Evolutionary conservation across 371 early-diverging fungal genomes (phyloP).

Genomic region (Mucor racemosus): DNA sequence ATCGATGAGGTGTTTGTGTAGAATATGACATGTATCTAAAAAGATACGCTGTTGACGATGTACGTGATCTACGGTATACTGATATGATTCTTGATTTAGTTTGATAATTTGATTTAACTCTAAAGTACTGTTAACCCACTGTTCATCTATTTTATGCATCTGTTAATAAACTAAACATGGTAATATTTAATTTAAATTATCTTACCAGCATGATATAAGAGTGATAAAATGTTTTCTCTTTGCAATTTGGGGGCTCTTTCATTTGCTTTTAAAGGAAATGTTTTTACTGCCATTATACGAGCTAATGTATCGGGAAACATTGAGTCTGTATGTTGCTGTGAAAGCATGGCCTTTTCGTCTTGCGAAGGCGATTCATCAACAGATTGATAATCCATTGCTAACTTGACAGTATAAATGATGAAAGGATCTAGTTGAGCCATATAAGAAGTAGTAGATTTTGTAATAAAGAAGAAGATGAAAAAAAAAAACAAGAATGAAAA

Average conservation of each 20-base stretch:
- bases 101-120: conserved; percentile 10
- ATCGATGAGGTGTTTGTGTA: conserved; percentile 21
- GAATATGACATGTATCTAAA: conserved; percentile 29
- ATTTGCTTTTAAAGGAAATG: conserved; percentile 8
- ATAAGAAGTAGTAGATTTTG: neutral
- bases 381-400: conserved; percentile 21
- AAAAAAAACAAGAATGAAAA: neutral
- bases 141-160: conserved; percentile 25
- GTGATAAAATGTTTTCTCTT: conserved; percentile 27
- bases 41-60: conserved; percentile 36
- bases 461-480: neutral
- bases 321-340: neutral
- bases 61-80: conserved; percentile 18
- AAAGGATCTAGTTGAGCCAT: conserved; percentile 32
- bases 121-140: conserved; percentile 21
- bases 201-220: conserved; percentile 41
- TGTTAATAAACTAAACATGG: neutral
- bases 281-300: conserved; percentile 22
- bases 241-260: conserved; percentile 19
- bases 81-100: neutral
- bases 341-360: neutral
- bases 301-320: conserved; percentile 24
- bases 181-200: neutral
- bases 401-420: conserved; percentile 23
- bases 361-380: neutral